phyloP scores from a whole-genome alignment of 2,329 filamentous ascomycete species.

The Chrysoporthe austroafricana region DNA sequence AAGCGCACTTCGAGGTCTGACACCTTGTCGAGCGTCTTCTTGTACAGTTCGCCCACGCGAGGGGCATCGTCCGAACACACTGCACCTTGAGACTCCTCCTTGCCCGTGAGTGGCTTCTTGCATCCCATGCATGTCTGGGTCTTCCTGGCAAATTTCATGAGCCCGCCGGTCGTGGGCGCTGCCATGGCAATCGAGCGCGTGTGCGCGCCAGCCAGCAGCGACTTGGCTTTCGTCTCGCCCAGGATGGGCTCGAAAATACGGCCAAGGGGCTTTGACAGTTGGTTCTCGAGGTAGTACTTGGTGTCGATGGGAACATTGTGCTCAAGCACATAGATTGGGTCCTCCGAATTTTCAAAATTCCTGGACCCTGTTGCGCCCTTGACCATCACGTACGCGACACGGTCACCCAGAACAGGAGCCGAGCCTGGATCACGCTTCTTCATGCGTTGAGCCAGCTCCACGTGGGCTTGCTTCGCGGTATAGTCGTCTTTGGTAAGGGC shows the following conservation, averaged over 20 bases:
- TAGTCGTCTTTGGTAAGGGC: constrained; percentile 91
- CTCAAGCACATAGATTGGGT: constrained; percentile 95
- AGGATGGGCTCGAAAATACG: constrained; percentile 98
- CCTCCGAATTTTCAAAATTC: constrained; percentile 96
- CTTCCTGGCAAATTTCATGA: constrained; percentile 99
- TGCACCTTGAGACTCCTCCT: constrained; percentile 80
- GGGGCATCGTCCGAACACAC: constrained; percentile 86
- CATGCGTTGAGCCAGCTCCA: constrained; percentile 95
- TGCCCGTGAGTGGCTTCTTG: constrained; percentile 88
- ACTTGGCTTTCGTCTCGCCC: constrained; percentile 86
- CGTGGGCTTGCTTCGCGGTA: constrained; percentile 90
- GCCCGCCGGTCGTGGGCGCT: constrained; percentile 84
- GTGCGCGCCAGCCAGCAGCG: constrained; percentile 87
- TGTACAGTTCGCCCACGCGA: constrained; percentile 89
- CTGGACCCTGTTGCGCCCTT: constrained; percentile 87
- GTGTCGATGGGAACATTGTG: constrained; percentile 98
- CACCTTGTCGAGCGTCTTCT: constrained; percentile 84
- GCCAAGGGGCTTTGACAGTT: constrained; percentile 89
- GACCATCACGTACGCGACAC: constrained; percentile 97
- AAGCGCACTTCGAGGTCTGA: constrained; percentile 94
- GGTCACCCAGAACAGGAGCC: constrained; percentile 88
- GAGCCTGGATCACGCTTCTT: constrained; percentile 95
- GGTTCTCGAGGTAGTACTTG: constrained; percentile 98
- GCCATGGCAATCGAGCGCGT: constrained; percentile 94
- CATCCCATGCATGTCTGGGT: constrained; percentile 98